Evolutionary conservation across 164 flowering plant genomes (phyloP).

Genomic region (Piper betle): DNA sequence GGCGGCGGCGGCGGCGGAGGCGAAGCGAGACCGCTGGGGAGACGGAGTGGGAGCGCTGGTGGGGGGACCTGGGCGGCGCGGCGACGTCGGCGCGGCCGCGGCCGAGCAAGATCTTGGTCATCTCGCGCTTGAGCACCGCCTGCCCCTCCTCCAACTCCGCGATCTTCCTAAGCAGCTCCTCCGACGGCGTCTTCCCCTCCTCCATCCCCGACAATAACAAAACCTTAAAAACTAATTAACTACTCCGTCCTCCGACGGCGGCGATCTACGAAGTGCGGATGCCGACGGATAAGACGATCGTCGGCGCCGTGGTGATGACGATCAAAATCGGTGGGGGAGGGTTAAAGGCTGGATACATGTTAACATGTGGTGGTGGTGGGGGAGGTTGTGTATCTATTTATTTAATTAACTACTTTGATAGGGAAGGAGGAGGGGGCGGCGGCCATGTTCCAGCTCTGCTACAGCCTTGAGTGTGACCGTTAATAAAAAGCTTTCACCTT

Average conservation of each 20-base stretch:
- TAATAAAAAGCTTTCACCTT: no score
- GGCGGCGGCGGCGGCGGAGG: slow-evolving; percentile 17
- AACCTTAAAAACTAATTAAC: no score
- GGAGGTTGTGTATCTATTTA: no score
- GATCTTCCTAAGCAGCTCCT: slow-evolving; percentile 77
- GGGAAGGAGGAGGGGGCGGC: no score
- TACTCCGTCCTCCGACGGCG: slow-evolving; percentile 9
- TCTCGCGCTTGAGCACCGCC: slow-evolving; percentile 56
- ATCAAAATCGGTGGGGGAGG: neutral
- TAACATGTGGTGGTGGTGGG: neutral
- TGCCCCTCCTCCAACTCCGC: slow-evolving; percentile 73
- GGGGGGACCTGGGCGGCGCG: slow-evolving; percentile 5
- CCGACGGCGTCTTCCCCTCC: slow-evolving; percentile 28
- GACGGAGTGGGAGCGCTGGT: slow-evolving; percentile 60
- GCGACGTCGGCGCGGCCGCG: slow-evolving; percentile 6
- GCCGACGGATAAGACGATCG: slow-evolving; percentile 1
- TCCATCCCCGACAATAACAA: slow-evolving; percentile 23
- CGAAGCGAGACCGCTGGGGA: slow-evolving; percentile 41
- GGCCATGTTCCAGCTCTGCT: no score
- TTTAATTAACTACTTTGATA: no score
- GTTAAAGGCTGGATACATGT: neutral
- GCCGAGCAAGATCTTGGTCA: slow-evolving; percentile 44
- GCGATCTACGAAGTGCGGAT: neutral
- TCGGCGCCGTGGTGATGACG: neutral
- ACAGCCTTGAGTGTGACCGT: no score